Evolutionary conservation across 345 rosid genomes (phyloP).

Genomic region (Sapria himalayana): DNA sequence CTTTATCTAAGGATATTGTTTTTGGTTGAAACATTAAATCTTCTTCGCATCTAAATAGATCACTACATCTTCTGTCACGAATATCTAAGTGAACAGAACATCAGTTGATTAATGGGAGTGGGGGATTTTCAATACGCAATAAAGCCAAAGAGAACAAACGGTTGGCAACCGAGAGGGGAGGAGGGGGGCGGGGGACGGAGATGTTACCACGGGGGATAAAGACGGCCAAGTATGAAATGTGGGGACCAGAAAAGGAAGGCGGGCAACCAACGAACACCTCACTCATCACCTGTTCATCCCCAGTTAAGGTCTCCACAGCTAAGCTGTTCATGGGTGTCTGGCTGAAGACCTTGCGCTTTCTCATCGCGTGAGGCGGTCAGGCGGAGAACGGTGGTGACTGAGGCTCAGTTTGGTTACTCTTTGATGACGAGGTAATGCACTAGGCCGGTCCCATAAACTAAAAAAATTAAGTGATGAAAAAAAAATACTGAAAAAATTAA

Average conservation of each 20-base stretch:
- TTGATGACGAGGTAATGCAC: too few species aligned
- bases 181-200: not conserved
- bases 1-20: slow-evolving; percentile 36
- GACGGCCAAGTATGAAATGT: slow-evolving; percentile 44
- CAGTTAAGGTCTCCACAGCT: slow-evolving; percentile 4
- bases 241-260: slow-evolving; percentile 28
- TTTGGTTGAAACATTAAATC: slow-evolving; percentile 5
- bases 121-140: too few species aligned
- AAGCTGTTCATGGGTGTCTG: slow-evolving; percentile 3
- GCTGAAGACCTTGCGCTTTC: too few species aligned
- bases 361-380: too few species aligned
- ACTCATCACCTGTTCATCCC: slow-evolving; percentile 48
- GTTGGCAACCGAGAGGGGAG: not conserved
- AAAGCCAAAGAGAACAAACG: too few species aligned
- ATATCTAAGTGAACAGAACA: slow-evolving; percentile 10
- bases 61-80: slow-evolving; percentile 14
- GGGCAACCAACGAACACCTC: slow-evolving; percentile 77
- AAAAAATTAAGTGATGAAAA: too few species aligned
- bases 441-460: too few species aligned
- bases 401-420: too few species aligned
- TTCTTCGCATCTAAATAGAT: slow-evolving; percentile 14
- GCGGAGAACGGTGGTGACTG: too few species aligned
- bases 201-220: slow-evolving; percentile 29
- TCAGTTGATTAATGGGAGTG: too few species aligned
- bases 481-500: too few species aligned